Percentiles rank a stretch among this genome's conserved stretches.
Evolutionary conservation across 106 monocot species (phyloP).

Genomic region (Vanilla planifolia): DNA sequence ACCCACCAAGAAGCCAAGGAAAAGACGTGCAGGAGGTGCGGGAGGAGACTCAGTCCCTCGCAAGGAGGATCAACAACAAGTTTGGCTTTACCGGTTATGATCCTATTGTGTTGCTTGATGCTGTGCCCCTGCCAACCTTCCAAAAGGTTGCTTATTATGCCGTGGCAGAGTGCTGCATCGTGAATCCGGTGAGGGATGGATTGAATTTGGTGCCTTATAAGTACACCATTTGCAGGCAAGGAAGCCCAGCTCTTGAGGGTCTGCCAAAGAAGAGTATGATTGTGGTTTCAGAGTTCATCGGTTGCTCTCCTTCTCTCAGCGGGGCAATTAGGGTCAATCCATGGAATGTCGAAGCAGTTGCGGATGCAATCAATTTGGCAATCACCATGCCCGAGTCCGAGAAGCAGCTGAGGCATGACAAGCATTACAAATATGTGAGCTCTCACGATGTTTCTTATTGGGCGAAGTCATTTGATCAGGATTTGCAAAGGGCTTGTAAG

Average conservation of each 20-base stretch:
- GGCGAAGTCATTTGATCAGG: constrained; percentile 87
- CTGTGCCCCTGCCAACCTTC: constrained; percentile 18
- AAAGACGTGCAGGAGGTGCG: constrained; percentile 50
- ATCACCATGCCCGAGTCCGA: constrained; percentile 68
- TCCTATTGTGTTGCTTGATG: constrained; percentile 40
- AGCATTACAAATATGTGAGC: constrained; percentile 73
- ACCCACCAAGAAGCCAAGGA: constrained; percentile 50
- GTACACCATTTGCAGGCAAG: constrained; percentile 81
- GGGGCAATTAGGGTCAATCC: constrained; percentile 70
- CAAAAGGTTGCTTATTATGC: constrained; percentile 76
- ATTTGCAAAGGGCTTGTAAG: constrained; percentile 75
- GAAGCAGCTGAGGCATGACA: constrained; percentile 79
- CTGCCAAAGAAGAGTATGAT: constrained; percentile 66
- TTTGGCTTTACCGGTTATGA: constrained; percentile 37
- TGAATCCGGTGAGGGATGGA: constrained; percentile 82
- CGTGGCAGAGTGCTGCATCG: constrained; percentile 63
- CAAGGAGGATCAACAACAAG: constrained; percentile 25
- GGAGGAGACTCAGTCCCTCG: constrained; percentile 23
- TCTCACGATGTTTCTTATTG: constrained; percentile 89
- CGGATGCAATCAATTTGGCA: constrained; percentile 66
- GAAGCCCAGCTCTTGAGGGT: constrained; percentile 26
- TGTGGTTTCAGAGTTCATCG: constrained; percentile 67
- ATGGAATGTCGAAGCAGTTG: constrained; percentile 71
- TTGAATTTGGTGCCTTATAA: constrained; percentile 80
- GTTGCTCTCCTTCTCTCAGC: constrained; percentile 54